Evolutionary conservation across 495 filamentous ascomycete genomes (phyloP).

Genomic region (Penicillium turbatum): DNA sequence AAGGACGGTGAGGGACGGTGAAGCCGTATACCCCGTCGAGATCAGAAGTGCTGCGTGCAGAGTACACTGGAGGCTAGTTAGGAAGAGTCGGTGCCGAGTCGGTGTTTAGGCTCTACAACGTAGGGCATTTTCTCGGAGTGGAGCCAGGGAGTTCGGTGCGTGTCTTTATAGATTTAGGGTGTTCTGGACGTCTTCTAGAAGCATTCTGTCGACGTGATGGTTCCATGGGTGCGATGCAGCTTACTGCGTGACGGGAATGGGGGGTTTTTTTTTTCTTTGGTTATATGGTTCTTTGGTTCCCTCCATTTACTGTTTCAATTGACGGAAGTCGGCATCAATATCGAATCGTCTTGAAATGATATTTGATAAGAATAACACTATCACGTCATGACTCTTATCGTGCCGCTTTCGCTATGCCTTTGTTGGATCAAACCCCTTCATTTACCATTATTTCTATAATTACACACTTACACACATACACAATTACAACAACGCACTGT

Average conservation of each 20-base stretch:
- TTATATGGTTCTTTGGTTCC: background rate
- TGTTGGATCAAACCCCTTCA: background rate
- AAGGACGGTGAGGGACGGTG: slow-evolving; percentile 9
- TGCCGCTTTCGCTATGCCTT: slow-evolving; percentile 20
- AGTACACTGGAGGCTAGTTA: slow-evolving; percentile 14
- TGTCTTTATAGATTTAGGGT: slow-evolving; percentile 14
- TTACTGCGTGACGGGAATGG: background rate
- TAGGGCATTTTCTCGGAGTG: slow-evolving; percentile 6
- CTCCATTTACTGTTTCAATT: background rate
- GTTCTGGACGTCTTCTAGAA: slow-evolving; percentile 27
- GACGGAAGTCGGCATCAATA: slow-evolving; percentile 13
- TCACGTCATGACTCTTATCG: slow-evolving; percentile 29
- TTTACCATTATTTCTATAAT: background rate
- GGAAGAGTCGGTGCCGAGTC: slow-evolving; percentile 1
- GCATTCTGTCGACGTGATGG: slow-evolving; percentile 6
- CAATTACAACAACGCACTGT: background rate
- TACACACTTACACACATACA: background rate
- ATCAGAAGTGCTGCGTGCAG: slow-evolving; percentile 3
- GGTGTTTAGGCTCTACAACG: background rate
- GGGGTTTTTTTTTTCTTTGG: background rate
- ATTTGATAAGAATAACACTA: slow-evolving; percentile 26
- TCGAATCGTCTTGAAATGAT: background rate
- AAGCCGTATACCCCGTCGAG: background rate
- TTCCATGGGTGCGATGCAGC: slow-evolving; percentile 16
- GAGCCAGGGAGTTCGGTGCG: slow-evolving; percentile 10